Conservation (phyloP, 257 asterid species). For the Nyctanthes arbortristis region DNA sequence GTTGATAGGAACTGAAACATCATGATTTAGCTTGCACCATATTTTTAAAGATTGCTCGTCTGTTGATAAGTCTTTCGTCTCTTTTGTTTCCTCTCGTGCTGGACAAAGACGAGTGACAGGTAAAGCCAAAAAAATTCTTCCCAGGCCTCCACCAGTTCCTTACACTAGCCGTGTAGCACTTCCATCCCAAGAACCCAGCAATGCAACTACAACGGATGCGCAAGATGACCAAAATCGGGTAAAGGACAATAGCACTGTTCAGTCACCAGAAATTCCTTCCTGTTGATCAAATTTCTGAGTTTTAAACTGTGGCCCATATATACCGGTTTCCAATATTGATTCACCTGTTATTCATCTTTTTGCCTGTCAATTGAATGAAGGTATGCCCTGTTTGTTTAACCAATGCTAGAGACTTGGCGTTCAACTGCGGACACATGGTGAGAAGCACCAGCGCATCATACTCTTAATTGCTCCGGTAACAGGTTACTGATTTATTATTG, state of each 20-base stretch:
- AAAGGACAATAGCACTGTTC: slow-evolving; percentile 16
- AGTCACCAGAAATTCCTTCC: too few species aligned
- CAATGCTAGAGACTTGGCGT: slow-evolving; percentile 62
- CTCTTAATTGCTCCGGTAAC: background rate
- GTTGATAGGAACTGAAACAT: background rate
- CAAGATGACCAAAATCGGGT: slow-evolving; percentile 62
- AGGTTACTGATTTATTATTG: slow-evolving; percentile 11
- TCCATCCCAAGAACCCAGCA: slow-evolving; percentile 33
- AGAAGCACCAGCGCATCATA: slow-evolving; percentile 17
- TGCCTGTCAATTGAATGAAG: slow-evolving; percentile 32
- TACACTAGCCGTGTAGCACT: slow-evolving; percentile 29
- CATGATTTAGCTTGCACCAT: slow-evolving; percentile 11
- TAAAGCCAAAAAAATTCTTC: slow-evolving; percentile 60
- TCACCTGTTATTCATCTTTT: background rate
- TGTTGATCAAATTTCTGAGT: background rate
- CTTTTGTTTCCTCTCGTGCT: slow-evolving; percentile 25
- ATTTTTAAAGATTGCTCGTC: background rate
- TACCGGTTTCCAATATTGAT: background rate
- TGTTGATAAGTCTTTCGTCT: slow-evolving; percentile 8
- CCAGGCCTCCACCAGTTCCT: slow-evolving; percentile 66
- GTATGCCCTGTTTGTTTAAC: slow-evolving; percentile 72
- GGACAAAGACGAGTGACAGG: slow-evolving; percentile 50
- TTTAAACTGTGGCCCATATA: background rate
- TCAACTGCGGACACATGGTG: slow-evolving; percentile 83
- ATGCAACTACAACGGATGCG: slow-evolving; percentile 32